Conservation (phyloP, 2,329 filamentous ascomycete genomes). For the Ceratocystis eucalypticola region DNA sequence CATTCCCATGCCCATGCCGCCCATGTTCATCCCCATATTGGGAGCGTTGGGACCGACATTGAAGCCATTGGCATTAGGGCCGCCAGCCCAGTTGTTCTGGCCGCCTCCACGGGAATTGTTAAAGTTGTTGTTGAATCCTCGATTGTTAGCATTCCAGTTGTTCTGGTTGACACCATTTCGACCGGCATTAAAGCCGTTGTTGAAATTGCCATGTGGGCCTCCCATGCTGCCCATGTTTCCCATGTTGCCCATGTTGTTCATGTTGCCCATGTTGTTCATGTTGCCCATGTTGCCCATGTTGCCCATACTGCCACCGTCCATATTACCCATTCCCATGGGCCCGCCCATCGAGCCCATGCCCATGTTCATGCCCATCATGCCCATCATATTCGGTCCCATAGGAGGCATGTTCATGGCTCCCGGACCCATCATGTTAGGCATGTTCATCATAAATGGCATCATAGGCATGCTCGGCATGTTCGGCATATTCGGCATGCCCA, state of each 20-base stretch:
- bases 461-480: constrained; percentile 28
- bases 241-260: background rate
- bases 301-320: constrained; percentile 1
- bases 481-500: constrained; percentile 26
- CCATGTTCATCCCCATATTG: constrained; percentile 22
- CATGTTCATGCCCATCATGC: constrained; percentile 28
- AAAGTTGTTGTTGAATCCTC: constrained; percentile 23
- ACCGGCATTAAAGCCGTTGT: constrained; percentile 7
- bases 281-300: constrained; percentile 15
- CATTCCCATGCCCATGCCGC: constrained; percentile 25
- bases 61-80: constrained; percentile 11
- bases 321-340: constrained; percentile 11
- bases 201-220: constrained; percentile 25
- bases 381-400: constrained; percentile 24
- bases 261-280: background rate
- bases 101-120: constrained; percentile 11
- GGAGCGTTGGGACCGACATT: constrained; percentile 6
- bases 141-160: constrained; percentile 23
- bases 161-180: constrained; percentile 12
- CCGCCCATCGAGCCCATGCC: constrained; percentile 13
- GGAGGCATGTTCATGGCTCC: constrained; percentile 23
- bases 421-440: constrained; percentile 24
- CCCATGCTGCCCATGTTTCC: constrained; percentile 15
- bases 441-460: constrained; percentile 30
- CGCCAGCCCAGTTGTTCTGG: background rate